Conservation (phyloP, 306 rosid genomes). For the Lithocarpus polystachyus region DNA sequence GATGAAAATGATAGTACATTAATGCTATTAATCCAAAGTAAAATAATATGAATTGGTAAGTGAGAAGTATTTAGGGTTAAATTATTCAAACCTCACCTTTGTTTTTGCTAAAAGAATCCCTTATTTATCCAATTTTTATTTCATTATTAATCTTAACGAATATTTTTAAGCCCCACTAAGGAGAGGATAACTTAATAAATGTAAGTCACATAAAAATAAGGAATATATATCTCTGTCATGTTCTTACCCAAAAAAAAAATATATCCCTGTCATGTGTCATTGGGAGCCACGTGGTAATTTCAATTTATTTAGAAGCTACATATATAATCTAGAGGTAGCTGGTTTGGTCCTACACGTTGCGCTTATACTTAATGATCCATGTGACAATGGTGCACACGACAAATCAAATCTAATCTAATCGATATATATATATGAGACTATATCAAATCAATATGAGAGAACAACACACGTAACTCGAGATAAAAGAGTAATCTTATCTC, state of each 20-base stretch:
- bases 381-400: conserved; percentile 18
- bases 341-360: neutral
- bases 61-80: too few species aligned
- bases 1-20: too few species aligned
- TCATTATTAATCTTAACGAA: too few species aligned
- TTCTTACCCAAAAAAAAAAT: too few species aligned
- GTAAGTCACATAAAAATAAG: neutral
- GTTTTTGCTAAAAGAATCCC: too few species aligned
- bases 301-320: neutral
- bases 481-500: neutral
- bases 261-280: neutral
- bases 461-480: neutral
- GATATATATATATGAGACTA: neutral
- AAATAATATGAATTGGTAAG: too few species aligned
- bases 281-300: neutral
- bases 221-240: neutral
- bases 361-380: conserved; percentile 21
- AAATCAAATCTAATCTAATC: neutral
- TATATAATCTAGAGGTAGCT: neutral
- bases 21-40: too few species aligned
- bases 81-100: too few species aligned
- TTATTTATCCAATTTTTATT: too few species aligned
- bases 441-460: neutral
- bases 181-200: neutral
- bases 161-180: too few species aligned